Base-by-base conservation (phyloP, 1,284 basidiomycete species). In the Ganoderma sinense region DNA sequence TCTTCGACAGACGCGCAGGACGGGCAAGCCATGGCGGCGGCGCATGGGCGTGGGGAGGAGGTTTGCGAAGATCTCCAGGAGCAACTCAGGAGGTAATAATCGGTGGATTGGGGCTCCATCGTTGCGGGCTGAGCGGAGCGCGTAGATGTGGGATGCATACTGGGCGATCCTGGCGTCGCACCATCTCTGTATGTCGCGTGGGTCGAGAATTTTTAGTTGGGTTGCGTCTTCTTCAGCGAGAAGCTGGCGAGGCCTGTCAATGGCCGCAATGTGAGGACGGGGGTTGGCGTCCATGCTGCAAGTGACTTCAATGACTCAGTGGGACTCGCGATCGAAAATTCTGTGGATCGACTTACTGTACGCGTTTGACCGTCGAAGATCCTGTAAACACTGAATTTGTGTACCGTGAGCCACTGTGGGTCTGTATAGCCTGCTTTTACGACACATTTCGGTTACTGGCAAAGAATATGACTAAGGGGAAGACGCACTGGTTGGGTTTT, bases 81-180 rank as follows among this genome's bases (percentile, higher is more conserved):
- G 33, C 1, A 64, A 10, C 48, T 64, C 62, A 13, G 36, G 33
- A 23, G 62, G 62, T 14, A 64, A 48, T 20, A 39, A 36, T 31
- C 18, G 48, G 36, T 64, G 31, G 62, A 64, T 55, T 1, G 33
- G 48, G 4, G 23, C n/a, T 7, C 16, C 31, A 33, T 11, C 29
- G 36, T 64, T 64, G 8, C 51, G 48, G 8, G 33, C n/a, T 6
- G 48, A 53, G 26, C 62, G 45, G n/a, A 64, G 62, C 23, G 45
- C 36, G 26, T 48, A 33, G 14, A 64, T 43, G 10, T 13, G 60
- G 36, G 18, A 33, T 26, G 16, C 16, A 23, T 41, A 61, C 60
- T 61, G 13, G 23, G 33, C 20, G 26, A 61, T 61, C 39, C 23
- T 43, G n/a, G 40, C 41, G 23, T 29, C 26, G 5, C 53, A 55